Conservation (phyloP, 768 basidiomycete genomes). For the Erythrobasidium yunnanense region DNA sequence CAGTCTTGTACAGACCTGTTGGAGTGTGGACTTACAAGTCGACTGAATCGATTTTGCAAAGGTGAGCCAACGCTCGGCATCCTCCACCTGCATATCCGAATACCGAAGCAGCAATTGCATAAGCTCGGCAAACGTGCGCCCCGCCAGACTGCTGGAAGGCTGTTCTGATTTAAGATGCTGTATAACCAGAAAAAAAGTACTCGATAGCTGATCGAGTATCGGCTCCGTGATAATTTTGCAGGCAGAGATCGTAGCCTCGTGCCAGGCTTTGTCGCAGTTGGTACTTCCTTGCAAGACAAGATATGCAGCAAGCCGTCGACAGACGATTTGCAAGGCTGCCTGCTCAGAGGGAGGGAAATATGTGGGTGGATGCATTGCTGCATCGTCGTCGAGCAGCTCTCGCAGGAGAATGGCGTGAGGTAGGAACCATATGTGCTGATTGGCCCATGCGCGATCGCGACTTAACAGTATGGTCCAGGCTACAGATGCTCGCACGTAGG, state of each 20-base stretch:
- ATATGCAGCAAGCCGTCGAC: neutral
- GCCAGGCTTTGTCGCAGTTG: neutral
- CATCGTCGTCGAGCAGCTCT: neutral
- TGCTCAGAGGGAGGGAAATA: neutral
- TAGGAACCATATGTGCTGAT: neutral
- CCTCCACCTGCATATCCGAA: neutral
- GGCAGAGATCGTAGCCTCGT: neutral
- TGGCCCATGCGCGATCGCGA: no score
- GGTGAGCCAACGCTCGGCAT: neutral
- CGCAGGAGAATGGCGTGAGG: neutral
- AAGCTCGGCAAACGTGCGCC: neutral
- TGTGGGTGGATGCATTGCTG: neutral
- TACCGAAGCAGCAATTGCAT: neutral
- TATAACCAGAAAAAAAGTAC: no score
- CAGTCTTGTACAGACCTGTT: no score
- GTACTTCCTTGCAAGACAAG: neutral
- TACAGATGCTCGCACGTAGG: no score
- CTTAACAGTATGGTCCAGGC: no score
- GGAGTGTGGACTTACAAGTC: no score
- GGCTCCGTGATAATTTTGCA: neutral
- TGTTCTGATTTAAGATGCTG: neutral
- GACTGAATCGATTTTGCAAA: neutral
- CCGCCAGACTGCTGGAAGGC: neutral
- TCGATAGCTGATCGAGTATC: no score
- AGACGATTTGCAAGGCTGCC: neutral